Conservation (phyloP, 2,329 filamentous ascomycete genomes). For the Daldinia sp. region DNA sequence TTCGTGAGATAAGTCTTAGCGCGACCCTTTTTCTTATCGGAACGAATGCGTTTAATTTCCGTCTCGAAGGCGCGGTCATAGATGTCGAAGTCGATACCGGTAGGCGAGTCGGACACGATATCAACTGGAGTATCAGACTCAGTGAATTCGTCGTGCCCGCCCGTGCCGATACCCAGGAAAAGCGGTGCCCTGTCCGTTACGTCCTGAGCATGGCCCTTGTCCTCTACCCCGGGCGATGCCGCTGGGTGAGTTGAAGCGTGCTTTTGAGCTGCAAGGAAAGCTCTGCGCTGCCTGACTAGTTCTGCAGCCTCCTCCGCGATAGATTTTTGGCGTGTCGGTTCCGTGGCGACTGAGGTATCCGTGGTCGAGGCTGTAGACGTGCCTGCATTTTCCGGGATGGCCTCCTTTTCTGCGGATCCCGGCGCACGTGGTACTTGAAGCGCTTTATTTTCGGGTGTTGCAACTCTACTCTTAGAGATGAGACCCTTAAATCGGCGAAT, state of each 20-base stretch:
- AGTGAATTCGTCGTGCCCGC: constrained; percentile 62
- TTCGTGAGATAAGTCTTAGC: constrained; percentile 63
- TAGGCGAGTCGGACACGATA: constrained; percentile 85
- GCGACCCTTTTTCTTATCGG: constrained; percentile 53
- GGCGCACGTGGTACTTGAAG: constrained; percentile 40
- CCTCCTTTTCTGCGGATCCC: constrained; percentile 37
- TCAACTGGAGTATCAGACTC: constrained; percentile 43
- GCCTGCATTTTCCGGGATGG: constrained; percentile 20
- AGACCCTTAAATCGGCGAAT: constrained; percentile 88
- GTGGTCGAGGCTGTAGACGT: constrained; percentile 24
- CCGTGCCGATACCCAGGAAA: constrained; percentile 82
- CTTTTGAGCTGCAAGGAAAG: constrained; percentile 53
- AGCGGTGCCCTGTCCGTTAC: constrained; percentile 71
- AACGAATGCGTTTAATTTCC: constrained; percentile 72
- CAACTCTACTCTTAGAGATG: constrained; percentile 62
- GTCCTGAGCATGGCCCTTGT: constrained; percentile 73
- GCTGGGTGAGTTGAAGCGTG: constrained; percentile 47
- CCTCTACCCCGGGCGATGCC: constrained; percentile 53
- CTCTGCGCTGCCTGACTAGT: constrained; percentile 61
- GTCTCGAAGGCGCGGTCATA: constrained; percentile 90
- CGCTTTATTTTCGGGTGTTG: constrained; percentile 56
- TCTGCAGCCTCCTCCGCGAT: constrained; percentile 63
- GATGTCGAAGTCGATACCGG: constrained; percentile 85
- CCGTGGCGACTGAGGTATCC: constrained; percentile 27
- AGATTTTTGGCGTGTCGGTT: constrained; percentile 45